Percentiles rank a stretch among this genome's conserved stretches.
Evolutionary conservation across 805 yeast genomes (phyloP).

Genomic region (Torulaspora maleeae): DNA sequence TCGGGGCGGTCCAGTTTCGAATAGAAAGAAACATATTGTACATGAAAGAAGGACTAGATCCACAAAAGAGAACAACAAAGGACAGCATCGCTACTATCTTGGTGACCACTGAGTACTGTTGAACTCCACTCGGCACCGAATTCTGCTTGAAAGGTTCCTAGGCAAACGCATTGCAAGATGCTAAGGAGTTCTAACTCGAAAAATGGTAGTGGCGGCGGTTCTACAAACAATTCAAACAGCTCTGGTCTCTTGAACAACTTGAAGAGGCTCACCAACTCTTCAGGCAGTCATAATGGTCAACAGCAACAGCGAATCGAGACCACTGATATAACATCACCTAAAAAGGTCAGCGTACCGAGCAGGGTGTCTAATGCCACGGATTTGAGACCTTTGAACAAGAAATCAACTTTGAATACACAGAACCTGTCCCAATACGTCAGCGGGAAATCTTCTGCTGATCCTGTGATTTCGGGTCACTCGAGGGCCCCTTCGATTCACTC

Average conservation of each 20-base stretch:
- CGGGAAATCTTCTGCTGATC: constrained; percentile 12
- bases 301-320: constrained; percentile 12
- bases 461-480: constrained; percentile 13
- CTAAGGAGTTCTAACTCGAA: constrained; percentile 15
- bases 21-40: not conserved
- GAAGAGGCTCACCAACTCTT: constrained; percentile 26
- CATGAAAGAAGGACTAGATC: not conserved
- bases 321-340: constrained; percentile 21
- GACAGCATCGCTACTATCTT: not conserved
- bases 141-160: too few species aligned
- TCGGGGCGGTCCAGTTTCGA: not conserved
- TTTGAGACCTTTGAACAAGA: constrained; percentile 28
- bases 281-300: constrained; percentile 5
- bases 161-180: constrained; percentile 4
- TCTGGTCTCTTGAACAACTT: constrained; percentile 28
- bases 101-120: not conserved
- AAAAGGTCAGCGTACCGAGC: constrained; percentile 18
- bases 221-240: constrained; percentile 6
- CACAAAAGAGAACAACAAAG: not conserved
- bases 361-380: constrained; percentile 17
- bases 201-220: constrained; percentile 14
- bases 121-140: too few species aligned
- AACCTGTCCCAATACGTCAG: constrained; percentile 31
- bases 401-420: constrained; percentile 27
- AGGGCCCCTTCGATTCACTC: constrained; percentile 25